These are phyloP conservation scores for Wickerhamiella parazyma DNA, from an alignment of 805 yeast genomes.

Conservation along the genomic window DNA sequence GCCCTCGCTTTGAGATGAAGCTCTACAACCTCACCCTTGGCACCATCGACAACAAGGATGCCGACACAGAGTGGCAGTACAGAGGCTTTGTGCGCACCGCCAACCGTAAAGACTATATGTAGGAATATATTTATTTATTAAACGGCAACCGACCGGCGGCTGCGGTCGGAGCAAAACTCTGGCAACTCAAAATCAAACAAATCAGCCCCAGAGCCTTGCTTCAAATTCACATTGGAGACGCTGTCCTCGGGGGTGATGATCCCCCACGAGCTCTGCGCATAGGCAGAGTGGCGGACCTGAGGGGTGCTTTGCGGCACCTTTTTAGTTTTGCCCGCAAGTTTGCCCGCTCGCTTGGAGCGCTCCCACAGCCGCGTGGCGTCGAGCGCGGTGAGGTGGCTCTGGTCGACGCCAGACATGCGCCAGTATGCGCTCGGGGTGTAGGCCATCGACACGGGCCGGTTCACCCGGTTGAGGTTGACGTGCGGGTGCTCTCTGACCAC, in stretches of 20 bases:
- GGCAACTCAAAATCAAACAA: constrained; percentile 7
- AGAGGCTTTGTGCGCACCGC: constrained; percentile 92
- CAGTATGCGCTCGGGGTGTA: background rate
- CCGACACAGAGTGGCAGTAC: constrained; percentile 95
- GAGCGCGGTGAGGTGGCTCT: background rate
- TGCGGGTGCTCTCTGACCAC: background rate
- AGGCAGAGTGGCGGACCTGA: background rate
- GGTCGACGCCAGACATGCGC: background rate
- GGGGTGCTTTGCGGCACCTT: too few species aligned
- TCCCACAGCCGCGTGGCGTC: background rate
- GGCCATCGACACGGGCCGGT: background rate
- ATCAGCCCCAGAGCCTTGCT: background rate
- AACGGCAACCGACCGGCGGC: background rate
- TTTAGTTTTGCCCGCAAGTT: too few species aligned
- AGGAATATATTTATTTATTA: constrained; percentile 10
- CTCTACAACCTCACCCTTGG: constrained; percentile 80
- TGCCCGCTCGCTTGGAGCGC: background rate
- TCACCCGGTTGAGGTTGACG: background rate
- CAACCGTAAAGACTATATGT: constrained; percentile 79
- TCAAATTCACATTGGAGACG: background rate
- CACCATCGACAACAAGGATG: constrained; percentile 86
- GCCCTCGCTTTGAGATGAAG: constrained; percentile 98
- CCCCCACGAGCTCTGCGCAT: background rate
- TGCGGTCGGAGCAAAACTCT: constrained; percentile 1
- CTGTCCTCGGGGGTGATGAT: background rate